These are phyloP conservation scores for Lolium rigidum DNA, from an alignment of 176 grass and related monocot genomes.

Conservation along the genomic window DNA sequence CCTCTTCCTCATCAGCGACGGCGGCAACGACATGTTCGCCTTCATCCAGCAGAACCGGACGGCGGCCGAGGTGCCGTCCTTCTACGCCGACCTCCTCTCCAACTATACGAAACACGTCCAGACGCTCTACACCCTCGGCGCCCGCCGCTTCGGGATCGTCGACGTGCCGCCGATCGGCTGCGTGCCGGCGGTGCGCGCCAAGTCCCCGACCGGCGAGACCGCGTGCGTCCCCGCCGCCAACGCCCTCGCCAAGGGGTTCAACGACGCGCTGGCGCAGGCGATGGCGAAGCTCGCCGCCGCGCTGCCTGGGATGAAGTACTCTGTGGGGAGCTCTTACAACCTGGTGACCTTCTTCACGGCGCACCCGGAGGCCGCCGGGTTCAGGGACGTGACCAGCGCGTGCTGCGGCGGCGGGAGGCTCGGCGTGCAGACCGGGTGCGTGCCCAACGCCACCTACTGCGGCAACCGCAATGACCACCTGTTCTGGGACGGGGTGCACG, in stretches of 20 bases:
- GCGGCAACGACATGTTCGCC: conserved; percentile 66
- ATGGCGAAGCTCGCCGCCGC: conserved; percentile 38
- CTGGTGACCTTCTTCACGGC: conserved; percentile 43
- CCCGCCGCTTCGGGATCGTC: conserved; percentile 52
- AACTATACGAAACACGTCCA: conserved; percentile 52
- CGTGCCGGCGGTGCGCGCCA: conserved; percentile 45
- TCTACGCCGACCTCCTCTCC: conserved; percentile 48
- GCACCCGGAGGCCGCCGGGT: conserved; percentile 36
- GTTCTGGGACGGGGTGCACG: conserved; percentile 65
- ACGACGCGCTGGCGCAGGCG: conserved; percentile 37
- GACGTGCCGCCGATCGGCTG: conserved; percentile 68
- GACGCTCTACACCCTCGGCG: conserved; percentile 43
- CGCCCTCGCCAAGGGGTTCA: conserved; percentile 55
- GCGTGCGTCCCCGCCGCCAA: conserved; percentile 48
- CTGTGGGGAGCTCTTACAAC: conserved; percentile 59
- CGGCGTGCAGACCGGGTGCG: conserved; percentile 45
- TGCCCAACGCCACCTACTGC: conserved; percentile 64
- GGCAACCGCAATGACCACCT: conserved; percentile 34
- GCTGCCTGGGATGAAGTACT: conserved; percentile 53
- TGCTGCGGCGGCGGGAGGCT: conserved; percentile 63
- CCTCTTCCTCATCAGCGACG: conserved; percentile 61
- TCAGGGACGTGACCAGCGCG: conserved; percentile 52
- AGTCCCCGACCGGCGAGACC: conserved; percentile 30
- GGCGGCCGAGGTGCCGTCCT: conserved; percentile 42
- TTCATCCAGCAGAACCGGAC: conserved; percentile 53